Conservation (phyloP, 768 basidiomycete species). For the Daedaleopsis sinensis region DNA sequence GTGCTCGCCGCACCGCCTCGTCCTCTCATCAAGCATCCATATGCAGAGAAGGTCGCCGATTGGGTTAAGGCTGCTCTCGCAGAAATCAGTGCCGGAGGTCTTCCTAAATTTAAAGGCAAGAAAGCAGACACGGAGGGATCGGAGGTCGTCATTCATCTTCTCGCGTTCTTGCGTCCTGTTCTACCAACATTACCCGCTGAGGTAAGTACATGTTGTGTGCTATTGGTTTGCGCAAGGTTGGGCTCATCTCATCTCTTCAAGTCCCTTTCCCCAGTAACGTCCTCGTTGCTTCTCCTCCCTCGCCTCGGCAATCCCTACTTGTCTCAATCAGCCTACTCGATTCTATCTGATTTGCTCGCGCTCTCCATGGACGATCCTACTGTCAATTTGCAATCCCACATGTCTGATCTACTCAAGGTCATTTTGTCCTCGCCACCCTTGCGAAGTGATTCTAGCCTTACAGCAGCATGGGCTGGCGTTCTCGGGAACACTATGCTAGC, state of each 20-base stretch:
- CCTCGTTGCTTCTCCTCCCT: constrained; percentile 77
- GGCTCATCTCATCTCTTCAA: constrained; percentile 37
- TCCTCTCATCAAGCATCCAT: constrained; percentile 83
- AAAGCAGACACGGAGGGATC: constrained; percentile 55
- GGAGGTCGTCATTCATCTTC: constrained; percentile 78
- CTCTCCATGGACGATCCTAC: constrained; percentile 53
- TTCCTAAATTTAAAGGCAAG: constrained; percentile 63
- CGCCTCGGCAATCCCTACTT: constrained; percentile 89
- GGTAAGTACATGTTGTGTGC: constrained; percentile 45
- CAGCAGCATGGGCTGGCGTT: constrained; percentile 79
- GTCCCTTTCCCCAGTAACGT: constrained; percentile 73
- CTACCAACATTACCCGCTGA: constrained; percentile 63
- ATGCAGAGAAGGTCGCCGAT: constrained; percentile 76
- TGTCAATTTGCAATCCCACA: constrained; percentile 52
- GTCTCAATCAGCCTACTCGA: constrained; percentile 83
- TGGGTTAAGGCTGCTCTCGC: constrained; percentile 73
- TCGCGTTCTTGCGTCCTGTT: constrained; percentile 70
- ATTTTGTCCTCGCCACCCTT: constrained; percentile 59
- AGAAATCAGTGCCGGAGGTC: constrained; percentile 64
- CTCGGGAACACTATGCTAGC: constrained; percentile 75
- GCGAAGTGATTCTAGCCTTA: constrained; percentile 68
- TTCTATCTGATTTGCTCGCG: constrained; percentile 80
- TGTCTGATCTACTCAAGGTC: constrained; percentile 63
- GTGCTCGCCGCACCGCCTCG: constrained; percentile 76
- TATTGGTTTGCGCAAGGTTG: neutral